phyloP scores from a whole-genome alignment of 2,329 filamentous ascomycete genomes.

The Cladosporium austrohemisphaericum region DNA sequence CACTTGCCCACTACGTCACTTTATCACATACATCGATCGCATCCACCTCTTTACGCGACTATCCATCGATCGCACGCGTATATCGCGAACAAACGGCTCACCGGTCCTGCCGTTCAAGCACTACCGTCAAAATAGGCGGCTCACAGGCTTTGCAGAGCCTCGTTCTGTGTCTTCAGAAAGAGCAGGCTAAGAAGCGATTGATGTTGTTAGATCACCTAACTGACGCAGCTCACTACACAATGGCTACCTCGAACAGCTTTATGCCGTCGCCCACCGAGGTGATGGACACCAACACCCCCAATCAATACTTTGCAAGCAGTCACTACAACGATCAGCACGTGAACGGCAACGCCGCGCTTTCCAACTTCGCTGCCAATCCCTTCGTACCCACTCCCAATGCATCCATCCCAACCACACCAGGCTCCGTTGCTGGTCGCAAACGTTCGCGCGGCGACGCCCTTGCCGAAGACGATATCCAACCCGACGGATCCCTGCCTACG shows the following conservation, averaged over 20 bases:
- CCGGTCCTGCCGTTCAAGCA: neutral
- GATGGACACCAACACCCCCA: constrained; percentile 26
- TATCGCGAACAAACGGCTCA: neutral
- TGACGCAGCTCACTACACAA: constrained; percentile 26
- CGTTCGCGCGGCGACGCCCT: constrained; percentile 69
- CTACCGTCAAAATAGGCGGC: constrained; percentile 26
- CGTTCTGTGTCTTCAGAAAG: constrained; percentile 22
- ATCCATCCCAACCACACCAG: constrained; percentile 25
- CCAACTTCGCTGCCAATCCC: constrained; percentile 25
- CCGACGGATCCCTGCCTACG: constrained; percentile 47
- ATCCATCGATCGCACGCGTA: neutral
- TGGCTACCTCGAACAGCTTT: constrained; percentile 29
- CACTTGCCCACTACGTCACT: too few species aligned
- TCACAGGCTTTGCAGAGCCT: constrained; percentile 27
- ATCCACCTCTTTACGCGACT: too few species aligned
- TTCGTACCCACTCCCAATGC: constrained; percentile 21
- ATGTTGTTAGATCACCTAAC: constrained; percentile 33
- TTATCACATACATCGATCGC: too few species aligned
- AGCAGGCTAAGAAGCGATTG: constrained; percentile 27
- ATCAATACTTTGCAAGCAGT: constrained; percentile 30
- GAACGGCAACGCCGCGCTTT: constrained; percentile 20
- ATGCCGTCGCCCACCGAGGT: constrained; percentile 12
- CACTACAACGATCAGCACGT: constrained; percentile 24
- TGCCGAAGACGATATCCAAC: constrained; percentile 57
- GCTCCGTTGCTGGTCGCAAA: constrained; percentile 61